Conservation (phyloP, 805 yeast genomes). For the Metschnikowia similis region DNA sequence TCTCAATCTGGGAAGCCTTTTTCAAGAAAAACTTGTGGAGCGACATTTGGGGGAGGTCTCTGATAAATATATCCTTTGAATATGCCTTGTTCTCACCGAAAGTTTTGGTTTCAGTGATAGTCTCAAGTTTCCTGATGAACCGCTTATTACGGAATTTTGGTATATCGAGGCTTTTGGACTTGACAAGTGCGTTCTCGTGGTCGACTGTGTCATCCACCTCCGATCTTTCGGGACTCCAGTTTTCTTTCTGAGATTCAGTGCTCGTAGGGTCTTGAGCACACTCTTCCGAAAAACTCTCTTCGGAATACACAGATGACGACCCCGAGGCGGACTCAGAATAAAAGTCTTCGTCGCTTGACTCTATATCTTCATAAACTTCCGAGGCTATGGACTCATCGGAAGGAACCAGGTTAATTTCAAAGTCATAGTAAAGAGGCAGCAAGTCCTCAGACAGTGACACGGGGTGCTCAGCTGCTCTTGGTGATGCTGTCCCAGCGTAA, state of each 20-base stretch:
- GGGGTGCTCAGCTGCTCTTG: neutral
- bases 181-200: neutral
- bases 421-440: neutral
- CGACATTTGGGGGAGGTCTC: neutral
- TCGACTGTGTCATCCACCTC: neutral
- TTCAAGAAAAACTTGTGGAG: neutral
- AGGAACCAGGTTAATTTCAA: neutral
- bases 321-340: neutral
- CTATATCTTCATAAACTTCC: neutral
- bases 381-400: conserved; percentile 2
- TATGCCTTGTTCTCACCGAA: neutral
- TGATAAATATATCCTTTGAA: too few relatives aligned
- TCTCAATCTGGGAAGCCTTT: neutral
- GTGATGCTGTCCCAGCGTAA: neutral
- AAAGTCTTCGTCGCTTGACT: neutral
- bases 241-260: neutral
- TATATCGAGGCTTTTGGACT: neutral
- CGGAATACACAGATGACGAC: neutral
- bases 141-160: neutral
- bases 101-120: neutral
- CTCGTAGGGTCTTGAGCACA: neutral
- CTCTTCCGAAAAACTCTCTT: neutral
- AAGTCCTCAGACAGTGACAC: neutral
- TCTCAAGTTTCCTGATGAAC: neutral
- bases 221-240: neutral